Conservation (phyloP, 2,329 filamentous ascomycete genomes). For the Curvularia sp. region DNA sequence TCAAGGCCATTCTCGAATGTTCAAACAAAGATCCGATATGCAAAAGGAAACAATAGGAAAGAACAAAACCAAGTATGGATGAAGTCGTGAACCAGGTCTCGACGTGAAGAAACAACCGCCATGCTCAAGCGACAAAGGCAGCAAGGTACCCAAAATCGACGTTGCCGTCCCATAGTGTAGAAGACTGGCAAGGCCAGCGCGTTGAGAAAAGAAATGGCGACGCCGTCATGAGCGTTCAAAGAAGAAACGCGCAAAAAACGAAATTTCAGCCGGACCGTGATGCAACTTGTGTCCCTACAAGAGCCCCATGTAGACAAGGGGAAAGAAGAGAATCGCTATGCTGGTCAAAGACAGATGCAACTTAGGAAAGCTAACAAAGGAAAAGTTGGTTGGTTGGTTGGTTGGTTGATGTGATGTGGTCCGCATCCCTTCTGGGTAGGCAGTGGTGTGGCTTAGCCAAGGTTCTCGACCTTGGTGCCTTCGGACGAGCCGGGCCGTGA, state of each 20-base stretch:
- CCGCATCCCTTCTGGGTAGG: not conserved
- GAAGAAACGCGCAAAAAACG: slow-evolving; percentile 28
- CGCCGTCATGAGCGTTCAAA: slow-evolving; percentile 15
- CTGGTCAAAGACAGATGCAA: slow-evolving; percentile 42
- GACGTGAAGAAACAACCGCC: slow-evolving; percentile 37
- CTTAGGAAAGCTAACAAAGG: slow-evolving; percentile 32
- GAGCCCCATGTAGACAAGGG: slow-evolving; percentile 25
- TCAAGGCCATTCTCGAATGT: slow-evolving; percentile 39
- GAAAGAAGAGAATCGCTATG: slow-evolving; percentile 45
- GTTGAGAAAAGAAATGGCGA: slow-evolving; percentile 33
- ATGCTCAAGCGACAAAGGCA: slow-evolving; percentile 36
- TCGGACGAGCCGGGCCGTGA: slow-evolving; percentile 46
- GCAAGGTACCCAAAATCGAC: slow-evolving; percentile 32
- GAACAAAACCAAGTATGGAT: slow-evolving; percentile 14
- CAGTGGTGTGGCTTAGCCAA: slow-evolving; percentile 28
- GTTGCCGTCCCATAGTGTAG: slow-evolving; percentile 44
- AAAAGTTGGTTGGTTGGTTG: slow-evolving; percentile 23
- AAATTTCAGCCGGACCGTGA: slow-evolving; percentile 41
- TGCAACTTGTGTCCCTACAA: slow-evolving; percentile 45
- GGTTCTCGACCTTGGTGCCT: slow-evolving; percentile 41
- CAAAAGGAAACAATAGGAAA: slow-evolving; percentile 25
- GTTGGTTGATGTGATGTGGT: slow-evolving; percentile 14
- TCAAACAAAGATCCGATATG: slow-evolving; percentile 1
- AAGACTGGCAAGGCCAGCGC: slow-evolving; percentile 30
- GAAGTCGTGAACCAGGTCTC: slow-evolving; percentile 25